Base-by-base conservation (phyloP, 2,329 filamentous ascomycete species). In the Bertia moriformis region DNA sequence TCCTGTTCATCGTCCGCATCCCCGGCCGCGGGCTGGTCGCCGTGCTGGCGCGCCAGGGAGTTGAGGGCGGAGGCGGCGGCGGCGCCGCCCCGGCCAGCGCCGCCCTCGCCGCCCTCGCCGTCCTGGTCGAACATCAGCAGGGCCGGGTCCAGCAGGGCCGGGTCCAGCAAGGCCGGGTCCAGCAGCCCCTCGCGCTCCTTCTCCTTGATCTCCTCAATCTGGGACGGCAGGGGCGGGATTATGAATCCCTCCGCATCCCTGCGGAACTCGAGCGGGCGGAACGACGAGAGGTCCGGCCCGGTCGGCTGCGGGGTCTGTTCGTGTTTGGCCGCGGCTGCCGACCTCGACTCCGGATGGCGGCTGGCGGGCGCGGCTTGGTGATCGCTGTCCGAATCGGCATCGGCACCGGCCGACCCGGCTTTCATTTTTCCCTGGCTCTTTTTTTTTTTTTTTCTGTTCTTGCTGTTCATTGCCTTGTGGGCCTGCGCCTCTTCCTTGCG, bases 171-270 rank as follows among this genome's bases (percentile, higher is more conserved):
- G 45, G 45, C 24, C 40, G 10, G 19, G 30, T 45, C 48, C 2
- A 39, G 39, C 3, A 27, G 39, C 3, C 39, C 39, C 13, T 45
- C 41, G 4, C 43, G 51, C 14, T 47, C 44, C 0, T 48, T 46
- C 2, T 49, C 51, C 18, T 54, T 49, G 4, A 60, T 57, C 35
- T 54, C 46, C 1, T 53, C 49, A 15, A 59, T 58, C 39, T 60
- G 54, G 5, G 36, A 33, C 0, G 69, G 70, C 4, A 59, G 48
- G 1, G 63, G 59, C 1, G 79, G 78, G 20, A 84, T 76, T 30
- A 70, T 71, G 50, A 83, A 83, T 2, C 79, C 80, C 48, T 84
- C 78, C 2, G 73, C 69, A 51, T 83, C 79, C 10, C 72, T 56
- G 14, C 69, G 65, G 38, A 58, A 58, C 33, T 60, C 54, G 1